Base-by-base conservation (phyloP, 2,329 filamentous ascomycete genomes). In the Metarhizium guizhouense region DNA sequence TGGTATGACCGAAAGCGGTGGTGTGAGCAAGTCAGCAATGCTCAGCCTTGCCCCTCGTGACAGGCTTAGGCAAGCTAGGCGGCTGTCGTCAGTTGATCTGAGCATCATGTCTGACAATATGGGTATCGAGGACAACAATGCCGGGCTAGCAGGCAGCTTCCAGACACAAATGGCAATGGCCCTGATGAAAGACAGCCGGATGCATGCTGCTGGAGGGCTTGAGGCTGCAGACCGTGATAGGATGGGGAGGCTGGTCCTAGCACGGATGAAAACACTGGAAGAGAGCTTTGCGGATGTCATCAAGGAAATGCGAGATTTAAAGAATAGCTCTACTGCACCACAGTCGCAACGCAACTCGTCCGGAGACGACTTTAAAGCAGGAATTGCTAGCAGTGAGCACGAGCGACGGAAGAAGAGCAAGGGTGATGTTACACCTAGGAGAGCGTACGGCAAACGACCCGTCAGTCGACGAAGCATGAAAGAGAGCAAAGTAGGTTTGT, bases 251-350 rank as follows among this genome's bases (percentile, higher is more conserved):
- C 79, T 96, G 49, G 87, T 96, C 71, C 76, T 96, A 49, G 90
- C 90, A 8, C 79, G 90, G 38, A 96, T 96, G 90, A 94, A 94
- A 68, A 93, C 87, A 7, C 78, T 97, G 2, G 92, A 97, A 68
- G 90, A 95, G 70, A 87, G 91, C 14, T 93, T 97, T 68, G 81
- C 87, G 2, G 90, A 96, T 57, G 86, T 95, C n/a, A 82, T 91
- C 56, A 84, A 83, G 59, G 90, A 94, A 69, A 86, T 95, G 68
- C 84, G 88, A 59, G 82, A 84, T 59, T 72, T 82, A 67, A 82
- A 76, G 70, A 72, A 69, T 50, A 73, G 70, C 43, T 74, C 72
- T 34, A 75, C 72, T n/a, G 70, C 70, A 38, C 73, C 75, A 3
- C 73, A 76, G 2, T 79, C 79, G 6, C 72, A 75, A 32, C 74